Evolutionary conservation across 805 yeast species (phyloP).

Genomic region (Nakazawaea anatomiae): DNA sequence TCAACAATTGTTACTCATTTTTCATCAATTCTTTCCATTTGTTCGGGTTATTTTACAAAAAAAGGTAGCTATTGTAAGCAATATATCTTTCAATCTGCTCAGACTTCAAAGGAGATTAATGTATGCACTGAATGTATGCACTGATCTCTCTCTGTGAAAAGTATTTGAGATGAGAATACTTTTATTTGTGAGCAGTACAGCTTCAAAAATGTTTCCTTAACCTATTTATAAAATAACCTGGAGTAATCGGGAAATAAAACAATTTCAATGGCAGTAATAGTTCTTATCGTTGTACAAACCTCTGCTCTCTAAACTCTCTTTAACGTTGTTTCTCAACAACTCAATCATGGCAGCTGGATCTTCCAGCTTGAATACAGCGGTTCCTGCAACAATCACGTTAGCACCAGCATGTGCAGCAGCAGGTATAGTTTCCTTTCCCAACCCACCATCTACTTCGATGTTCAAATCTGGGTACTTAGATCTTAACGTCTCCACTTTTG

Average conservation of each 20-base stretch:
- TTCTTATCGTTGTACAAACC: slow-evolving; percentile 13
- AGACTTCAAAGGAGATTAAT: too few relatives aligned
- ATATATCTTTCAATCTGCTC: too few relatives aligned
- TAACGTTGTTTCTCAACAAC: slow-evolving; percentile 60
- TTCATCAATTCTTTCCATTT: too few relatives aligned
- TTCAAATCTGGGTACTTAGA: slow-evolving; percentile 68
- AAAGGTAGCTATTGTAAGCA: too few relatives aligned
- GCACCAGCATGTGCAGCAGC: slow-evolving; percentile 97
- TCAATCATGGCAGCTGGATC: slow-evolving; percentile 74
- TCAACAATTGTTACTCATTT: too few relatives aligned
- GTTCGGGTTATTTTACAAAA: too few relatives aligned
- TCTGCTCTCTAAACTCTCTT: slow-evolving; percentile 15
- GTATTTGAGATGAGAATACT: too few relatives aligned
- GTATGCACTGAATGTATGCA: too few relatives aligned
- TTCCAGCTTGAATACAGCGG: slow-evolving; percentile 81
- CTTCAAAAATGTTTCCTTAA: not conserved
- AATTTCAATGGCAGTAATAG: slow-evolving; percentile 5
- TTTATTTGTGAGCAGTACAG: too few relatives aligned
- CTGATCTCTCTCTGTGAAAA: too few relatives aligned
- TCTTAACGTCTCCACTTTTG: slow-evolving; percentile 79
- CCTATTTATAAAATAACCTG: not conserved
- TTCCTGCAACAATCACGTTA: slow-evolving; percentile 96
- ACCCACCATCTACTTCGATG: slow-evolving; percentile 96
- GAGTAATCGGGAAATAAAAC: too few relatives aligned
- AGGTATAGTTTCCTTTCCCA: slow-evolving; percentile 79